A percentile compares a stretch with the other conserved stretches of the same genome.
Conservation (phyloP, 1,139 yeast species). For the Hanseniaspora uvarum region DNA sequence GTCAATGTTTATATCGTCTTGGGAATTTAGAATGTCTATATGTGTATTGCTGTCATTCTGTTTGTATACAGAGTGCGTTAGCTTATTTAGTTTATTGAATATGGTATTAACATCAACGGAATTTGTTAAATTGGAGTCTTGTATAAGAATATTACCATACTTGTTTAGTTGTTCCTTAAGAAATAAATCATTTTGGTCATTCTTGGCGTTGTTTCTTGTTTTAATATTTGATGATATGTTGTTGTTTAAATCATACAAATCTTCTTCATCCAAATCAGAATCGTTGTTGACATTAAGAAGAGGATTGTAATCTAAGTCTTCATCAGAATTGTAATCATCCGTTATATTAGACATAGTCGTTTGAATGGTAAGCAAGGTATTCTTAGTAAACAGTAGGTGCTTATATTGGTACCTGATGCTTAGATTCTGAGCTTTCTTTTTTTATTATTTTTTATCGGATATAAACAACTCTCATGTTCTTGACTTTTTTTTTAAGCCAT, state of each 20-base stretch:
- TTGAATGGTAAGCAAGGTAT: too few relatives aligned
- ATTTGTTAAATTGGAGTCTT: conserved; percentile 33
- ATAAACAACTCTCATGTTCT: too few relatives aligned
- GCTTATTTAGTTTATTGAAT: conserved; percentile 36
- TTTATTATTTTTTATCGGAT: too few relatives aligned
- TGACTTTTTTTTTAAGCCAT: too few relatives aligned
- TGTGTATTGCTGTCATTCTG: conserved; percentile 21
- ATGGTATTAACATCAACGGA: conserved; percentile 22
- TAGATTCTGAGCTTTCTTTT: too few relatives aligned
- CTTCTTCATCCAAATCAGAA: conserved; percentile 26
- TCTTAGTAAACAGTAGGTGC: too few relatives aligned
- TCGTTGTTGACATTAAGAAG: conserved; percentile 32
- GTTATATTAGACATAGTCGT: conserved; percentile 1
- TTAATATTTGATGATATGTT: conserved; percentile 16
- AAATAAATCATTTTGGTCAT: conserved; percentile 24
- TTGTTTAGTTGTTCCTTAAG: conserved; percentile 27
- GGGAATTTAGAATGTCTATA: conserved; percentile 6
- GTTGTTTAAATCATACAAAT: conserved; percentile 17
- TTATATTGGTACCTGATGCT: too few relatives aligned
- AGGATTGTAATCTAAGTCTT: conserved; percentile 23
- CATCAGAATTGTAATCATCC: conserved; percentile 26
- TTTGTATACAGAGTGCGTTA: conserved; percentile 26
- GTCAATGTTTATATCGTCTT: conserved; percentile 9
- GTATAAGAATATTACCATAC: conserved; percentile 32
- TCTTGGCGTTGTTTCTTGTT: conserved; percentile 21